Evolutionary conservation across 2,329 filamentous ascomycete genomes (phyloP), one percentile per base, ranked within the genome.

Genomic region (Diaporthe citrichinensis): DNA sequence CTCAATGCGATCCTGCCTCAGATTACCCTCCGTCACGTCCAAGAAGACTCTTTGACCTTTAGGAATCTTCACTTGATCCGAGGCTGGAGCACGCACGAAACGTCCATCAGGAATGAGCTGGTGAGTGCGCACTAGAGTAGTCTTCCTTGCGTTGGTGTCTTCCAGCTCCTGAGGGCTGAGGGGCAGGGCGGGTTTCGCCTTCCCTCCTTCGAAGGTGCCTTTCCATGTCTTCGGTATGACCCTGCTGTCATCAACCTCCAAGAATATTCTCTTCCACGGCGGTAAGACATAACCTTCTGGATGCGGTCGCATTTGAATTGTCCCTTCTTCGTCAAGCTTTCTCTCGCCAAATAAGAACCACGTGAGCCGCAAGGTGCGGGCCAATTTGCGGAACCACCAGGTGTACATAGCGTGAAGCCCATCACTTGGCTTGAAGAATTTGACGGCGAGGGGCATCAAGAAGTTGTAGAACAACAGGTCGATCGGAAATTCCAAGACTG

Each of bases 401-500:
- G 92, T 93, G 82, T 98, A 99, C 88, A 98, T 93, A 73, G 90
- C 87, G 79, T 98, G 94, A 4, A 99, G 87, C 0, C 92, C 93
- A 81, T 98, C 94, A 71, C 94, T 95, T 2, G 96, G 96, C 81
- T 94, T 94, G 84, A 98, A 93, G 79, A 95, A 92, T 79, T 91
- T 93, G 79, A 98, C 91, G 17, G 96, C 92, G 67, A 98, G 86
- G 0, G 97, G 97, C 88, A 98, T 97, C 62, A 98, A 87, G 83
- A 98, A 98, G 84, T 98, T 98, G 88, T 98, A 99, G 82, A 98
- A 97, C 23, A 99, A 87, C 2, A 99, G 88, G 81, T 99, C 96
- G 76, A 98, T 91, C 0, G 97, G 97, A 78, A 99, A 98, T 82
- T 98, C 97, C 65, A 98, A 88, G 0, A 98, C 94, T 0, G 97